These are phyloP conservation scores for Colletotrichum chrysophilum DNA, from an alignment of 2,329 filamentous ascomycete species.

Conservation along the genomic window DNA sequence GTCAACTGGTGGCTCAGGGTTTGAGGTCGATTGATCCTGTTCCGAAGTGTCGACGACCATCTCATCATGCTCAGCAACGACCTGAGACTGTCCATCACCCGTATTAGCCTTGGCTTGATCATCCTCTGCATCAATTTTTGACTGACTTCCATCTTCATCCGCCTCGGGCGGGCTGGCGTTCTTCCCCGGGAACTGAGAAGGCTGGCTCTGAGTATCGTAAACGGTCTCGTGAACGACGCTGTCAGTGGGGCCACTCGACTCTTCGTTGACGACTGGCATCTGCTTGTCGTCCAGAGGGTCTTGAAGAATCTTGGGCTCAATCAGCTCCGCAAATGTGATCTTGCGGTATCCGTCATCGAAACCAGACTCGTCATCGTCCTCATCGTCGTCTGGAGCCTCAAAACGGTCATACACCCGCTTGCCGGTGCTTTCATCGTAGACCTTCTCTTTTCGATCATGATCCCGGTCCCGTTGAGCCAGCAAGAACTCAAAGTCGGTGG, in stretches of 20 bases:
- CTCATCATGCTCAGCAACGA: background rate
- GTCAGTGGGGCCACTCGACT: slow-evolving; percentile 21
- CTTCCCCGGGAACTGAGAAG: background rate
- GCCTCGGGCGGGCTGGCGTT: slow-evolving; percentile 18
- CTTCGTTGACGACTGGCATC: slow-evolving; percentile 24
- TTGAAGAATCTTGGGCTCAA: slow-evolving; percentile 70
- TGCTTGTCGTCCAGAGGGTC: slow-evolving; percentile 29
- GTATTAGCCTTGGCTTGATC: slow-evolving; percentile 11
- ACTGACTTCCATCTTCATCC: slow-evolving; percentile 33
- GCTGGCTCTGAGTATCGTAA: slow-evolving; percentile 5
- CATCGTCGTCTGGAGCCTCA: slow-evolving; percentile 71
- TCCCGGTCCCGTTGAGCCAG: slow-evolving; percentile 74
- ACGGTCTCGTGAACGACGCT: slow-evolving; percentile 28
- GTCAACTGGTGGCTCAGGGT: background rate
- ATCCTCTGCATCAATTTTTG: slow-evolving; percentile 26
- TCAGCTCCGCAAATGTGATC: slow-evolving; percentile 66
- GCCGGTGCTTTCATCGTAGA: slow-evolving; percentile 71
- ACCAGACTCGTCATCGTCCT: slow-evolving; percentile 59
- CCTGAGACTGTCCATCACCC: background rate
- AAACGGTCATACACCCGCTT: slow-evolving; percentile 79
- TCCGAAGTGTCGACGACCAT: background rate
- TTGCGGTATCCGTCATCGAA: slow-evolving; percentile 66
- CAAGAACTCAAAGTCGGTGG: slow-evolving; percentile 59
- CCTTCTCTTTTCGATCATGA: slow-evolving; percentile 58
- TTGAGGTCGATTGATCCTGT: background rate